A percentile compares a stretch with the other conserved stretches of the same genome.
phyloP scores from a whole-genome alignment of 768 basidiomycete species.

The Phlegmacium glaucopus region DNA sequence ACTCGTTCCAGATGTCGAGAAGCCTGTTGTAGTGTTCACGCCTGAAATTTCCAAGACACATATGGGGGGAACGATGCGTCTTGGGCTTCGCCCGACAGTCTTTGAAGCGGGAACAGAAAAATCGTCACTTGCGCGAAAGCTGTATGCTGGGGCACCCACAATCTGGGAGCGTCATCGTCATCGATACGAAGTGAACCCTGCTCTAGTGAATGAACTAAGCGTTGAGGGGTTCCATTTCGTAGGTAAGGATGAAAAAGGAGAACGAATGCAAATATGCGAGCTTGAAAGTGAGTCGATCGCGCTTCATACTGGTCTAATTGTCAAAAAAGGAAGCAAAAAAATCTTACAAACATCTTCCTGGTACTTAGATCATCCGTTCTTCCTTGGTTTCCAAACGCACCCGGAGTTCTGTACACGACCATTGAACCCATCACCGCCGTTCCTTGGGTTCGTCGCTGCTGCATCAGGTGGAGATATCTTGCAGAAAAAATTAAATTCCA shows the following conservation, averaged over 20 bases:
- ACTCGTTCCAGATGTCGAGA: conserved; percentile 56
- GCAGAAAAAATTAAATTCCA: conserved; percentile 74
- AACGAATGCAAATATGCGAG: conserved; percentile 97
- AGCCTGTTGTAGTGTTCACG: conserved; percentile 93
- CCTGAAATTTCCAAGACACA: conserved; percentile 97
- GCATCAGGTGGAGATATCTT: conserved; percentile 52
- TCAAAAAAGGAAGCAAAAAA: not conserved
- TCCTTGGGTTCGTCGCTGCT: conserved; percentile 94
- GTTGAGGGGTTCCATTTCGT: conserved; percentile 60
- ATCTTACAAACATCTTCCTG: not conserved
- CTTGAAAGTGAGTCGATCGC: conserved; percentile 56
- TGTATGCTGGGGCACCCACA: conserved; percentile 79
- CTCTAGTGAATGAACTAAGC: conserved; percentile 70
- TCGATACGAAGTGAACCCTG: conserved; percentile 93
- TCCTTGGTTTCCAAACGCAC: conserved; percentile 92
- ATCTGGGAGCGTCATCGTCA: conserved; percentile 98
- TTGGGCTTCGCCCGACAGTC: conserved; percentile 95
- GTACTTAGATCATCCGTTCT: conserved; percentile 83
- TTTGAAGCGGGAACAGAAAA: conserved; percentile 68
- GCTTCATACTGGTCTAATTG: not conserved
- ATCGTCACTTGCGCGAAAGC: conserved; percentile 69
- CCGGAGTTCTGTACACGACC: conserved; percentile 99
- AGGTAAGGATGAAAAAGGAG: conserved; percentile 93
- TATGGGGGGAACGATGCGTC: conserved; percentile 99
- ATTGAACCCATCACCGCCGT: conserved; percentile 94